phyloP scores from a whole-genome alignment of 2,329 filamentous ascomycete species.

The Aureobasidium sp. region DNA sequence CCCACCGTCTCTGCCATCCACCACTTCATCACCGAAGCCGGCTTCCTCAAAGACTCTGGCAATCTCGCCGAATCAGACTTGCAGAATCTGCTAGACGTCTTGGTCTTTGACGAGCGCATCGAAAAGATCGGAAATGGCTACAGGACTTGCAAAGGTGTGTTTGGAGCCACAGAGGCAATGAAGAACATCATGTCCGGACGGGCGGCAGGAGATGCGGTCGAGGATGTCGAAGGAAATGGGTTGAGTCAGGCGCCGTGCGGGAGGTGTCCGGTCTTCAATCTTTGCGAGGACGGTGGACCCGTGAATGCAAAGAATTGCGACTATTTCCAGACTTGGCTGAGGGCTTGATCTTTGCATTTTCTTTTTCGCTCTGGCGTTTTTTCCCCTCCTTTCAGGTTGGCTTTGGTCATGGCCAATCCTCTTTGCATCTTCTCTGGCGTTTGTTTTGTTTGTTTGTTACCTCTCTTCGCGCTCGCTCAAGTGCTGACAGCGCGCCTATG shows the following conservation, averaged over 20 bases:
- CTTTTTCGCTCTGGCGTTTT: no score
- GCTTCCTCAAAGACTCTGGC: constrained; percentile 60
- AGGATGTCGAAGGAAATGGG: constrained; percentile 55
- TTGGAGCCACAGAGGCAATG: constrained; percentile 20
- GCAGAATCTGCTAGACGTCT: constrained; percentile 76
- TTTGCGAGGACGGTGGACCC: constrained; percentile 85
- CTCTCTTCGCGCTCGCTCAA: no score
- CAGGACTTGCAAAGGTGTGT: constrained; percentile 35
- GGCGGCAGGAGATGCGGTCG: constrained; percentile 30
- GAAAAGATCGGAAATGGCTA: constrained; percentile 54
- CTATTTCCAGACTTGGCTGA: constrained; percentile 84
- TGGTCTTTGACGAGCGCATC: constrained; percentile 80
- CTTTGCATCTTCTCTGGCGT: no score
- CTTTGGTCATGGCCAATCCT: no score
- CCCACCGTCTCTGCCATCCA: constrained; percentile 76
- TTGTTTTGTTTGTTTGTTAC: no score
- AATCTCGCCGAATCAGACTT: constrained; percentile 61
- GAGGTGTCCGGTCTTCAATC: constrained; percentile 82
- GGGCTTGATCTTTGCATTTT: constrained; percentile 18
- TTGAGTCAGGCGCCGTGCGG: constrained; percentile 88
- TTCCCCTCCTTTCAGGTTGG: no score
- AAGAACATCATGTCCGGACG: constrained; percentile 17
- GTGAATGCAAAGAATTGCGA: constrained; percentile 86
- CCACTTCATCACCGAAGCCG: constrained; percentile 59
- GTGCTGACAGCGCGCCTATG: no score